Evolutionary conservation across 2,329 filamentous ascomycete species (phyloP).

Genomic region (Metarhizium humberi): DNA sequence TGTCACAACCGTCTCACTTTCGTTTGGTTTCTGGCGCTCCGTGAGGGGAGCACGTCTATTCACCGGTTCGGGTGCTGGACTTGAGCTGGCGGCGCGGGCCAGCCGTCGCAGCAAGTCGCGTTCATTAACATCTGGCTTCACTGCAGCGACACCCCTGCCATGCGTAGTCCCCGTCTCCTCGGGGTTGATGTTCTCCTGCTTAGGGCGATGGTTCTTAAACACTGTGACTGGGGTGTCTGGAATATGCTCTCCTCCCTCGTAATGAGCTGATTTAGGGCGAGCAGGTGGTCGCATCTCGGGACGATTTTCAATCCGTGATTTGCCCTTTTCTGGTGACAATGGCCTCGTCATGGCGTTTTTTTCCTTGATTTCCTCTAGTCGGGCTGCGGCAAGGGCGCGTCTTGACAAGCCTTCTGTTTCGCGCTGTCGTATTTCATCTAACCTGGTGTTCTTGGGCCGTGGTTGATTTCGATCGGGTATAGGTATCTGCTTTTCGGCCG

Average conservation of each 20-base stretch:
- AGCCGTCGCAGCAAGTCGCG: slow-evolving; percentile 39
- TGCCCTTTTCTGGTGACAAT: slow-evolving; percentile 30
- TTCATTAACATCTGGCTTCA: slow-evolving; percentile 18
- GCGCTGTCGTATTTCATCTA: slow-evolving; percentile 38
- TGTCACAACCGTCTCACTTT: slow-evolving; percentile 2
- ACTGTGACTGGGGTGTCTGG: slow-evolving; percentile 32
- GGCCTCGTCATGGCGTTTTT: slow-evolving; percentile 36
- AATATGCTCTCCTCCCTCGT: slow-evolving; percentile 21
- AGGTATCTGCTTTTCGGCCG: slow-evolving; percentile 22
- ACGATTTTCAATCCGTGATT: slow-evolving; percentile 16
- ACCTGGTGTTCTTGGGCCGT: slow-evolving; percentile 30
- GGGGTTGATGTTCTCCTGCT: slow-evolving; percentile 2
- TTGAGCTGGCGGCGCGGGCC: slow-evolving; percentile 37
- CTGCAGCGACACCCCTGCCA: background rate
- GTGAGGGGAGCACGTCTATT: slow-evolving; percentile 6
- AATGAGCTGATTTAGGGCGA: slow-evolving; percentile 8
- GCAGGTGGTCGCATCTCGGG: slow-evolving; percentile 11
- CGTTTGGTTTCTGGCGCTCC: background rate
- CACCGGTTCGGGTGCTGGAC: slow-evolving; percentile 25
- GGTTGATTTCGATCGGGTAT: slow-evolving; percentile 19
- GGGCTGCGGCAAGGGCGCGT: slow-evolving; percentile 36
- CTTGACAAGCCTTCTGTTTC: slow-evolving; percentile 36
- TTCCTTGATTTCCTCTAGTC: slow-evolving; percentile 43
- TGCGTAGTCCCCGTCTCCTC: background rate
- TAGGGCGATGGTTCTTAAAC: slow-evolving; percentile 19